Evolutionary conservation across 2,329 filamentous ascomycete species (phyloP).

Genomic region (Hyphodiscus sp.): DNA sequence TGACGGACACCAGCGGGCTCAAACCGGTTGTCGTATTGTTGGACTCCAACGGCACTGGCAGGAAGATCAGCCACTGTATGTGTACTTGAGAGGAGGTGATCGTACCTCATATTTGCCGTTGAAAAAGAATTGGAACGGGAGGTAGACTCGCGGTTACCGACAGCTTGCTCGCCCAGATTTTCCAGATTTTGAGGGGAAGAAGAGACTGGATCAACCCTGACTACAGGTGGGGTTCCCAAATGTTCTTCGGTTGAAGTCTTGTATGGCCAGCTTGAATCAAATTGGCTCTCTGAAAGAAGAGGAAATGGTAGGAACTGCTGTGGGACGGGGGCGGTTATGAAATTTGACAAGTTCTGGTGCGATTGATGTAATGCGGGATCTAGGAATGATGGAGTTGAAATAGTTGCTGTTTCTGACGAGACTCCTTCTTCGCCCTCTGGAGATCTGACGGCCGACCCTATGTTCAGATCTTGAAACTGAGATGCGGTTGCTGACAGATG

Average conservation of each 20-base stretch:
- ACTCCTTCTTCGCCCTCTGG: constrained; percentile 15
- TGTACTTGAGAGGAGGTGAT: not conserved
- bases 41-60: constrained; percentile 26
- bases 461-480: constrained; percentile 27
- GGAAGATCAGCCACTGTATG: constrained; percentile 6
- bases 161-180: constrained; percentile 12
- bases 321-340: constrained; percentile 20
- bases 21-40: constrained; percentile 28
- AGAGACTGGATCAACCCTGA: constrained; percentile 22
- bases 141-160: constrained; percentile 13
- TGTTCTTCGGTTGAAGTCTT: constrained; percentile 22
- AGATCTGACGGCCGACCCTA: constrained; percentile 16
- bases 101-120: constrained; percentile 25
- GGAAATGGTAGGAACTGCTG: constrained; percentile 25
- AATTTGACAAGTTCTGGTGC: constrained; percentile 16
- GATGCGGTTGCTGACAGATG: constrained; percentile 26
- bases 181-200: constrained; percentile 12
- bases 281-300: constrained; percentile 23
- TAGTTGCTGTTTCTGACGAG: constrained; percentile 13
- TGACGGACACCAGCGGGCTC: constrained; percentile 22
- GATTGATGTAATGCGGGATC: constrained; percentile 15
- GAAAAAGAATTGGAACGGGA: constrained; percentile 22
- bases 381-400: constrained; percentile 17
- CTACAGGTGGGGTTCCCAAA: constrained; percentile 16
- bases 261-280: constrained; percentile 26